Conservation (phyloP, 1,139 yeast species). For the Hemisphaericaspora subhashii region DNA sequence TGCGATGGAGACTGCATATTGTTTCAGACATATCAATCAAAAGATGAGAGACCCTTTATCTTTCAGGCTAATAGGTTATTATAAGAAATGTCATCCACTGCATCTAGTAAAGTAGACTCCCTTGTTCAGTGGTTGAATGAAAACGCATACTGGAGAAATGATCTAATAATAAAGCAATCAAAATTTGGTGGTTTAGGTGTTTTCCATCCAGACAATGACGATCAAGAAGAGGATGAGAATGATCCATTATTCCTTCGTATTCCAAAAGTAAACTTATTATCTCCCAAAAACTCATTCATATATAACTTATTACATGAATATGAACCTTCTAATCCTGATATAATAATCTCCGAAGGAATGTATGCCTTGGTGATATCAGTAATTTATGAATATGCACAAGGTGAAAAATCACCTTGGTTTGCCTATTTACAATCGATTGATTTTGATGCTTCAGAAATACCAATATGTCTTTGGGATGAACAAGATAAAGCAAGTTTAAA, state of each 20-base stretch:
- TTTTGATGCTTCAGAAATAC: conserved; percentile 31
- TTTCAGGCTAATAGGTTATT: background rate
- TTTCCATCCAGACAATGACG: conserved; percentile 34
- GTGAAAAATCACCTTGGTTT: conserved; percentile 70
- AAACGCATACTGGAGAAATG: conserved; percentile 52
- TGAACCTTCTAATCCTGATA: conserved; percentile 17
- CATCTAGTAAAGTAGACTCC: conserved; percentile 8
- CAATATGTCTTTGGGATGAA: conserved; percentile 68
- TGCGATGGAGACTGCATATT: conserved; percentile 3
- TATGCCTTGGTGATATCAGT: conserved; percentile 66
- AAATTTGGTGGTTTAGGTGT: conserved; percentile 73
- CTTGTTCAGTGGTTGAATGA: conserved; percentile 45
- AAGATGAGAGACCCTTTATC: no score
- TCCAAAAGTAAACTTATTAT: conserved; percentile 54
- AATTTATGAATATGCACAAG: conserved; percentile 62
- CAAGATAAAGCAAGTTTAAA: conserved; percentile 46
- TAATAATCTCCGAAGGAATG: conserved; percentile 54
- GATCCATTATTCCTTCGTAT: conserved; percentile 38
- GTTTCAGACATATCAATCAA: no score
- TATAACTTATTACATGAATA: conserved; percentile 67
- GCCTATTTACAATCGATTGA: conserved; percentile 61
- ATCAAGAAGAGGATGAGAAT: conserved; percentile 25
- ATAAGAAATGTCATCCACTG: conserved; percentile 16
- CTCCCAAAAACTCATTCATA: conserved; percentile 61
- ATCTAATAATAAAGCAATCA: conserved; percentile 49